Evolutionary conservation across 768 basidiomycete genomes (phyloP), one percentile per base, ranked within the genome.

Genomic region (Boletus rubroflammeus): DNA sequence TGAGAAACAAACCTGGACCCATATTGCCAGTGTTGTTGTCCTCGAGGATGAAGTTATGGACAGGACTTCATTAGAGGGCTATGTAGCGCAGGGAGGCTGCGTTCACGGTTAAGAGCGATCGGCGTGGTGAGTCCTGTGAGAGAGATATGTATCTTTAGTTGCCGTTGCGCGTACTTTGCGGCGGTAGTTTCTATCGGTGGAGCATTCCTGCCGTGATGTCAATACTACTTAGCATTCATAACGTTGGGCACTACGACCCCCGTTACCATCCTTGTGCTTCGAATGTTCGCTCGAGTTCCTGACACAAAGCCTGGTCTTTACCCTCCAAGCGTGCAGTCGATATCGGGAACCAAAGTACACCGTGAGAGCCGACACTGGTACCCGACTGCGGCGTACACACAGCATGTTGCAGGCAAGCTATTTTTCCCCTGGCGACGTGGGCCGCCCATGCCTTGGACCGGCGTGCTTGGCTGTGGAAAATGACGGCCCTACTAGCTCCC

Each of bases 1-100:
- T 75, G 75, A 81, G 79, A 65, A 87, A 85, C 34, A 84, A 67
- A 52, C 56, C 55, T 2, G 17, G 23, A 26, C 25, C 34, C 67
- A 72, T 73, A 31, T 26, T 40, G 25, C 14, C 17, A 13, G 44
- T 47, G 39, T 26, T 44, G 17, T 17, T 28, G 39, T 13, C 17
- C 36, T 55, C 8, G 38, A 29, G 6, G 51, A n/a, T 40, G 43
- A 35, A 40, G 10, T 42, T 58, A 53, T 14, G 32, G 9, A 36
- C 35, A 29, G 25, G 26, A 14, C 31, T 2, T 45, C 46, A 47
- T 51, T 8, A 21, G 17, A 13, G 51, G 19, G 21, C 21, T n/a
- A 26, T 2, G 17, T 28, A 14, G 28, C 5, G 21, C 36, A 29
- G 26, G n/a, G 3, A 14, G n/a, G 8, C 14, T 2, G 21, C 17